Evolutionary conservation across 2,329 filamentous ascomycete species (phyloP), one percentile per base, ranked within the genome.

Genomic region (Fusarium chaquense): DNA sequence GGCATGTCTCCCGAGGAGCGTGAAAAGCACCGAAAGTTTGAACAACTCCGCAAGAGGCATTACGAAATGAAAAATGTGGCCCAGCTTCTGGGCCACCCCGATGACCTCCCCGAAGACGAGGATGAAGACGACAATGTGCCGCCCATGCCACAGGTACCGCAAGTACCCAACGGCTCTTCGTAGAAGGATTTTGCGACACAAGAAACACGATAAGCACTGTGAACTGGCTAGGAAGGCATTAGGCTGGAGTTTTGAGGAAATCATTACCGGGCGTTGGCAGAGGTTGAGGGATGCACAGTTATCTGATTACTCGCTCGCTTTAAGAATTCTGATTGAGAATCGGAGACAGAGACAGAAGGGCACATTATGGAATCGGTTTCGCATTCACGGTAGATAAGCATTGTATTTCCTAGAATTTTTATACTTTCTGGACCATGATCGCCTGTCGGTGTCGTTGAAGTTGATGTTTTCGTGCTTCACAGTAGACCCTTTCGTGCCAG

Each of bases 21-120:
- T 67, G 93, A 96, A 83, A 98, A 98, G 85, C 96, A 99, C 81
- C 89, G 87, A 77, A 89, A 92, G 78, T 99, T 99, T 79, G 94
- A 98, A 83, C 86, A 93, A 82, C 86, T 93, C 84, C 89, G 96
- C 76, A 98, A 96, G 89, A 95, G 90, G 84, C 96, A 99, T 81
- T 99, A 99, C 81, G 96, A 99, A 85, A 99, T 99, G 96, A 93
- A 89, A 82, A 92, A 96, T 77, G 94, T 98, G 62, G 97, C 96
- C 76, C 88, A 90, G 76, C 82, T 98, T 55, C 87, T 99, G 70
- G 94, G 93, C 16, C 91, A 93, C 75, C 89, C 91, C 5, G 90
- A 92, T 76, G 83, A 87, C 5, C 75, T 91, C 47, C 87, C 89
- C 50, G 88, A 88, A 43, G 89, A 89, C 45, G 87, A 89, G 16